Evolutionary conservation across 164 flowering plant genomes (phyloP).

Genomic region (Annona squamosa): DNA sequence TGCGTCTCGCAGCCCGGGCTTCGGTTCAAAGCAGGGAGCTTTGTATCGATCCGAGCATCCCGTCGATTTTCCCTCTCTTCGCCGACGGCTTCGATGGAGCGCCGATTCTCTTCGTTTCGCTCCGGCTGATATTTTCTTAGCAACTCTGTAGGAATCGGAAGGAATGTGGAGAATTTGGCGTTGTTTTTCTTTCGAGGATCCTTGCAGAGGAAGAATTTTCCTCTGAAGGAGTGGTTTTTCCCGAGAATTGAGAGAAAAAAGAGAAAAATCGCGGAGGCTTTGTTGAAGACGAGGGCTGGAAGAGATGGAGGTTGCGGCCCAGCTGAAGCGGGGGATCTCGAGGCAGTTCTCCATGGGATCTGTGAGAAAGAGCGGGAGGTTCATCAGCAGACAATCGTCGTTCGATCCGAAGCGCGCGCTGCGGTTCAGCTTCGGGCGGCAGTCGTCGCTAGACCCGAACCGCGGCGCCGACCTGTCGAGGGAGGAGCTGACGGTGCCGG

Average conservation of each 20-base stretch:
- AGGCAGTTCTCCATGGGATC: constrained; percentile 87
- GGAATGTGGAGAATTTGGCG: too few species aligned
- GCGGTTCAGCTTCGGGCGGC: constrained; percentile 82
- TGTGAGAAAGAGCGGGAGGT: constrained; percentile 35
- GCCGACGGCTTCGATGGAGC: too few species aligned
- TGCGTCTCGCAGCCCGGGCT: too few species aligned
- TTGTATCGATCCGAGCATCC: too few species aligned
- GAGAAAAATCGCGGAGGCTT: neutral
- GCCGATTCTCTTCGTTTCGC: too few species aligned
- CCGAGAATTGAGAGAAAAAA: neutral
- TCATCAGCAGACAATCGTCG: constrained; percentile 58
- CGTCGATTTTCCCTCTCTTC: too few species aligned
- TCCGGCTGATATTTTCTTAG: too few species aligned
- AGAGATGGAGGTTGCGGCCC: constrained; percentile 44
- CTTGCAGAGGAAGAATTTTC: neutral
- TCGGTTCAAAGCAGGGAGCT: too few species aligned
- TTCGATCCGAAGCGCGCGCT: constrained; percentile 53
- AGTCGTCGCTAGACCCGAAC: constrained; percentile 79
- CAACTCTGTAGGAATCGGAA: too few species aligned
- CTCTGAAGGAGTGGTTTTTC: neutral
- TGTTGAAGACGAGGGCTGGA: neutral
- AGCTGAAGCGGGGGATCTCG: constrained; percentile 79
- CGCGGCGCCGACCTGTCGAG: constrained; percentile 33
- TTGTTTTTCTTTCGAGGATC: neutral
- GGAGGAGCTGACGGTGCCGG: constrained; percentile 71